Evolutionary conservation across 139 green algal species (phyloP).

Genomic region (Picochlorum sp.): DNA sequence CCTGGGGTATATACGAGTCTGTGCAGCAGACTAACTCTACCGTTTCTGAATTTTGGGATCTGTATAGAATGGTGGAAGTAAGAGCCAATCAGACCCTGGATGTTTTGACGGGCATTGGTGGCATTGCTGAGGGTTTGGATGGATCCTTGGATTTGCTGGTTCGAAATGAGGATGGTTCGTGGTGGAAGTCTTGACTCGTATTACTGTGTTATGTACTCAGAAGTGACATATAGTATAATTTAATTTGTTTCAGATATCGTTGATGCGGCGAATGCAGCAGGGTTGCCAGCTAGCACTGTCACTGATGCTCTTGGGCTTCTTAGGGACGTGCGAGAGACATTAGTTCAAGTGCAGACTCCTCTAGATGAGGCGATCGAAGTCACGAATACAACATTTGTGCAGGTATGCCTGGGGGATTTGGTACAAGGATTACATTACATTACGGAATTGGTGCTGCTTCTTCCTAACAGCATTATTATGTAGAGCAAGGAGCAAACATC

Average conservation of each 20-base stretch:
- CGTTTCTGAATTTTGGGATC: constrained; percentile 8
- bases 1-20: constrained; percentile 9
- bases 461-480: neutral
- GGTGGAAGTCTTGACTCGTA: too few relatives aligned
- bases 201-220: neutral
- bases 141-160: too few relatives aligned
- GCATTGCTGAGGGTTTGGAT: neutral
- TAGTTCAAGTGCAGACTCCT: neutral
- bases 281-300: too few relatives aligned
- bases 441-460: too few relatives aligned
- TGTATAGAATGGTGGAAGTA: neutral
- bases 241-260: too few relatives aligned
- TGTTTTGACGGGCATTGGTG: neutral
- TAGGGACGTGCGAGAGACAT: neutral
- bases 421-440: too few relatives aligned
- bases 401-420: too few relatives aligned
- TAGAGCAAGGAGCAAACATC: neutral
- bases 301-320: neutral
- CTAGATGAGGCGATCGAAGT: neutral
- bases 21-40: neutral
- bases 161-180: too few relatives aligned
- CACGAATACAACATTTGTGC: neutral
- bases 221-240: too few relatives aligned
- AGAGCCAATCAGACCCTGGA: neutral
- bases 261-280: too few relatives aligned